Conservation (phyloP, 768 basidiomycete species). For the Tremella mesenterica region DNA sequence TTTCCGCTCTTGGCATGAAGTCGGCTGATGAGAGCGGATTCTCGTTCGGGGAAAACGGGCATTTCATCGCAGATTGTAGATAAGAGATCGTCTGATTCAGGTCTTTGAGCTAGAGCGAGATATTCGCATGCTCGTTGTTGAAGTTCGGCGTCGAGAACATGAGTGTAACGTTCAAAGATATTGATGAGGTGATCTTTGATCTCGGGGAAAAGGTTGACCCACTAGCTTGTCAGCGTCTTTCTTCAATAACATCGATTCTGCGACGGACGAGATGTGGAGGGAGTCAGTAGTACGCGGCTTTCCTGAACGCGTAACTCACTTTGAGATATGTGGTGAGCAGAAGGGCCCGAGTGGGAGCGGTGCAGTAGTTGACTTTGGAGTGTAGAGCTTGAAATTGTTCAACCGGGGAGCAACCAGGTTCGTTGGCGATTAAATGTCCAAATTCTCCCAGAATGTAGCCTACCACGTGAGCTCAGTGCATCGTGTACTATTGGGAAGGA, state of each 20-base stretch:
- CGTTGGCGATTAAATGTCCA: slow-evolving; percentile 93
- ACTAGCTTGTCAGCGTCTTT: slow-evolving; percentile 47
- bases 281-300: too few species aligned
- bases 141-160: slow-evolving; percentile 90
- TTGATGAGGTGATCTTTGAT: slow-evolving; percentile 87
- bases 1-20: slow-evolving; percentile 83
- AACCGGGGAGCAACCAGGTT: slow-evolving; percentile 79
- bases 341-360: slow-evolving; percentile 80
- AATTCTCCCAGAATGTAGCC: slow-evolving; percentile 97
- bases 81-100: slow-evolving; percentile 84
- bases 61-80: slow-evolving; percentile 97
- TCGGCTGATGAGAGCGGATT: slow-evolving; percentile 76
- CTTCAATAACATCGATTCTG: too few species aligned
- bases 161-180: slow-evolving; percentile 95
- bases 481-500: not conserved
- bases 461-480: slow-evolving; percentile 37
- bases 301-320: slow-evolving; percentile 24
- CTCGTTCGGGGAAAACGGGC: slow-evolving; percentile 94
- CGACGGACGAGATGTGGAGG: too few species aligned
- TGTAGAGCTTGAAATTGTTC: slow-evolving; percentile 92
- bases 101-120: slow-evolving; percentile 70
- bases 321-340: slow-evolving; percentile 96
- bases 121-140: slow-evolving; percentile 99
- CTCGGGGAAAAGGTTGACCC: slow-evolving; percentile 99
- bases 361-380: slow-evolving; percentile 88